Evolutionary conservation across 805 yeast genomes (phyloP).

Genomic region (Candida tallmaniae): DNA sequence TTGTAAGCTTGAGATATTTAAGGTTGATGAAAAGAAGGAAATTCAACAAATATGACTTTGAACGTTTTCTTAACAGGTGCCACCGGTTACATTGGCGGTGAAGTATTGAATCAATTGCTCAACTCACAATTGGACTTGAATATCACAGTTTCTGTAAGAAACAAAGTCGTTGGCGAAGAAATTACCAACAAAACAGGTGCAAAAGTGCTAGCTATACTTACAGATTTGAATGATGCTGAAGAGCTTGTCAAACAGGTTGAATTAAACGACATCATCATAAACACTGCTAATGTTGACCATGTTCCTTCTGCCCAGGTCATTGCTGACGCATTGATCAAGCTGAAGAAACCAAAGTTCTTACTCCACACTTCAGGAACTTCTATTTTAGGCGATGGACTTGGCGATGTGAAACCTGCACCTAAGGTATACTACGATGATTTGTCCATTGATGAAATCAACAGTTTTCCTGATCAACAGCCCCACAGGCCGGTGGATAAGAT

Average conservation of each 20-base stretch:
- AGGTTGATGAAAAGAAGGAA: too few species aligned
- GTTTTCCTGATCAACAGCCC: slow-evolving; percentile 22
- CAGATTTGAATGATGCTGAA: slow-evolving; percentile 16
- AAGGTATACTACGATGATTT: slow-evolving; percentile 20
- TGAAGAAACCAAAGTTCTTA: slow-evolving; percentile 11
- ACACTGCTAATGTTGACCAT: slow-evolving; percentile 28
- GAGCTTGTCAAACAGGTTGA: slow-evolving; percentile 15
- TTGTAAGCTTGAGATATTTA: too few species aligned
- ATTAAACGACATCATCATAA: slow-evolving; percentile 24
- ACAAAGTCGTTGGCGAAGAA: slow-evolving; percentile 15
- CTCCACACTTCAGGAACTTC: slow-evolving; percentile 36
- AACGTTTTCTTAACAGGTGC: slow-evolving; percentile 26
- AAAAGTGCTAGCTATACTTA: slow-evolving; percentile 16
- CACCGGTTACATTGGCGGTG: slow-evolving; percentile 26
- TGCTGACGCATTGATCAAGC: not conserved
- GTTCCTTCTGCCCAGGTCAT: slow-evolving; percentile 16
- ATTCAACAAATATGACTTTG: slow-evolving; percentile 8
- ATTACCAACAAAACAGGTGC: slow-evolving; percentile 11
- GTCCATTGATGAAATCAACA: slow-evolving; percentile 22
- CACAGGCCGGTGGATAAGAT: slow-evolving; percentile 29
- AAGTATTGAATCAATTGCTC: slow-evolving; percentile 18
- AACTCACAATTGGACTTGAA: slow-evolving; percentile 9
- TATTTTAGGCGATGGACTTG: slow-evolving; percentile 18
- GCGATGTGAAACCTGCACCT: slow-evolving; percentile 13
- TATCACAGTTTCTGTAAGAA: slow-evolving; percentile 21